Evolutionary conservation across 2,329 filamentous ascomycete species (phyloP).

Genomic region (Alternaria triticimaculans): DNA sequence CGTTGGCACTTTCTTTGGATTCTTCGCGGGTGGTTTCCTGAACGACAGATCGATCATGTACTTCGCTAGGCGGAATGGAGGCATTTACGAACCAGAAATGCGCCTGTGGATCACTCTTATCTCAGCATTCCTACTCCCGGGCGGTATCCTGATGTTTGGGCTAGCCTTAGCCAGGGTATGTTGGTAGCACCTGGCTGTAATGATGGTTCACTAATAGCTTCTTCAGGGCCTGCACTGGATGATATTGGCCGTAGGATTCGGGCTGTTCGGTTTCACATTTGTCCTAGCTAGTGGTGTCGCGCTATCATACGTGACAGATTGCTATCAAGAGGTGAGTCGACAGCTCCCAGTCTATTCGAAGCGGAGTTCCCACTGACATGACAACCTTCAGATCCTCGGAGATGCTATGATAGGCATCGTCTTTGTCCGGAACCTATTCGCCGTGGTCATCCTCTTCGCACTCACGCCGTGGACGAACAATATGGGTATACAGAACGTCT

Average conservation of each 20-base stretch:
- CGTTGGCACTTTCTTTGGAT: slow-evolving; percentile 48
- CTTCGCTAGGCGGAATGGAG: slow-evolving; percentile 47
- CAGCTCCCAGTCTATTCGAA: background rate
- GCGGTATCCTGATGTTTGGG: slow-evolving; percentile 52
- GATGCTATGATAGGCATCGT: slow-evolving; percentile 56
- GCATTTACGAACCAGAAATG: slow-evolving; percentile 56
- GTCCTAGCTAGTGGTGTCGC: slow-evolving; percentile 43
- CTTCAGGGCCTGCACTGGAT: slow-evolving; percentile 32
- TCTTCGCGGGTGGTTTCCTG: slow-evolving; percentile 26
- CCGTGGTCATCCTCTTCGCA: slow-evolving; percentile 56
- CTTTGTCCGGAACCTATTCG: slow-evolving; percentile 54
- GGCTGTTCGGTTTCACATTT: slow-evolving; percentile 48
- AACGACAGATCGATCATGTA: slow-evolving; percentile 35
- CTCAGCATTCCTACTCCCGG: slow-evolving; percentile 41
- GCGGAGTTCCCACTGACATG: background rate
- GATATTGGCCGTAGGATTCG: slow-evolving; percentile 47
- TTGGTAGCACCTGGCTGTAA: background rate
- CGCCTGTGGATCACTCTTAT: slow-evolving; percentile 50
- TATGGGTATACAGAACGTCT: slow-evolving; percentile 52
- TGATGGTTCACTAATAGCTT: background rate
- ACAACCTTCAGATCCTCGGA: slow-evolving; percentile 47
- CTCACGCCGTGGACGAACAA: slow-evolving; percentile 51
- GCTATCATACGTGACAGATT: slow-evolving; percentile 51
- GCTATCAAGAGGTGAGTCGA: slow-evolving; percentile 27
- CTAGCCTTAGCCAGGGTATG: slow-evolving; percentile 31